A percentile compares a stretch with the other conserved stretches of the same genome.
These are phyloP conservation scores for Trypanosoma lewisi DNA, from an alignment of 208 protist genomes.

Conservation along the genomic window DNA sequence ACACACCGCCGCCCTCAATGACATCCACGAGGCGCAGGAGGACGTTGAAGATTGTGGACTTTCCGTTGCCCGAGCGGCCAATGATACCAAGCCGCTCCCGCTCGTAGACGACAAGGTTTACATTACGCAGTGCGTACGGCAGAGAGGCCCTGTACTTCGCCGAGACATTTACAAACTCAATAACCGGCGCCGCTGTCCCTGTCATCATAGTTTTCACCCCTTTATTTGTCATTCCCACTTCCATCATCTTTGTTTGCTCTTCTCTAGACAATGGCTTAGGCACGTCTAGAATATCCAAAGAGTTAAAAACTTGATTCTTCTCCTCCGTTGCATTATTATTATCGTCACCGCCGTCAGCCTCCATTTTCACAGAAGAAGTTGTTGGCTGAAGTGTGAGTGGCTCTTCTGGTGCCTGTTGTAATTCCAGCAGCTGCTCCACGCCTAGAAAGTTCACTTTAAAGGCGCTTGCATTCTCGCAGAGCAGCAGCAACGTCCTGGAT, in stretches of 20 bases:
- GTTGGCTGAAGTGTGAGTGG: slow-evolving; percentile 11
- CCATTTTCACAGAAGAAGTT: not conserved
- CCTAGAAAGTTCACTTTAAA: slow-evolving; percentile 65
- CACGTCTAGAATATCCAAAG: not conserved
- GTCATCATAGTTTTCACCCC: not conserved
- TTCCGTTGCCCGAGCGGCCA: slow-evolving; percentile 80
- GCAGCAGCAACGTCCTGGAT: slow-evolving; percentile 47
- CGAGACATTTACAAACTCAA: slow-evolving; percentile 63
- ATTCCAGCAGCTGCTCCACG: slow-evolving; percentile 50
- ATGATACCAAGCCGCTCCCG: slow-evolving; percentile 71
- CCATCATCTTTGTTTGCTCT: not conserved
- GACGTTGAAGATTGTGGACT: slow-evolving; percentile 82
- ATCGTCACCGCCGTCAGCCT: not conserved
- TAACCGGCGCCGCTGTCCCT: too few relatives aligned
- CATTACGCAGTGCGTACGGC: slow-evolving; percentile 61
- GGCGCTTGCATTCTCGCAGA: slow-evolving; percentile 51
- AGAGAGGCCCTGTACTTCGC: slow-evolving; percentile 66
- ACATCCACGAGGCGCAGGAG: slow-evolving; percentile 89
- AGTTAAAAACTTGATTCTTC: not conserved
- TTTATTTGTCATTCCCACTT: not conserved
- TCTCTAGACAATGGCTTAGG: not conserved
- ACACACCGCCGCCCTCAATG: slow-evolving; percentile 57
- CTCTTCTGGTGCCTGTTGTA: slow-evolving; percentile 52
- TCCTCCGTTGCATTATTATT: too few relatives aligned
- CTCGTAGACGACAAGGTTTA: slow-evolving; percentile 48